These are phyloP conservation scores for Penicillium malachiteum DNA, from an alignment of 495 filamentous ascomycete species.

Conservation along the genomic window DNA sequence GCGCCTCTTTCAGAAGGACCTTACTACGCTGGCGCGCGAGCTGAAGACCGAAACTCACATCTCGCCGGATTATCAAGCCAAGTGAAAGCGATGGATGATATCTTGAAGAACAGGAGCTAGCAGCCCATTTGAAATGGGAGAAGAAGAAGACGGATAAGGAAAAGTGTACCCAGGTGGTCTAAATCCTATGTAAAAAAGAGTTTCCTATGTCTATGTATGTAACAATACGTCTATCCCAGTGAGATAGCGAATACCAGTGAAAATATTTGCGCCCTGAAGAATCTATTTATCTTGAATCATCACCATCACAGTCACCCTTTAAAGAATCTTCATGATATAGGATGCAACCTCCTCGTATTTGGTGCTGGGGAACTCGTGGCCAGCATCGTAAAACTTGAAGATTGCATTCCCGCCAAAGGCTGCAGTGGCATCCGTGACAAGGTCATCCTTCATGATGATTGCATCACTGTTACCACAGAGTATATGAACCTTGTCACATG, in stretches of 20 bases:
- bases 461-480: conserved; percentile 54
- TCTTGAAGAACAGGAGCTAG: conserved; percentile 24
- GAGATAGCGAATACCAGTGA: not conserved
- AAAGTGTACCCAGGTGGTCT: not conserved
- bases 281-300: not conserved
- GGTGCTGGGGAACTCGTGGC: conserved; percentile 59
- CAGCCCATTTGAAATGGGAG: not conserved
- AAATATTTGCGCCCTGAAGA: not conserved
- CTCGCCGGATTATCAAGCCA: conserved; percentile 34
- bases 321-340: conserved; percentile 42
- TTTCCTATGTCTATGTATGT: conserved; percentile 31
- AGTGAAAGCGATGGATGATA: conserved; percentile 34
- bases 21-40: conserved; percentile 38
- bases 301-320: conserved; percentile 5
- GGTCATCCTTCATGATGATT: conserved; percentile 56
- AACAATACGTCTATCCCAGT: conserved; percentile 14
- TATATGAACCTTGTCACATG: conserved; percentile 51
- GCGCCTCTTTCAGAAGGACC: conserved; percentile 36
- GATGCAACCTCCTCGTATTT: conserved; percentile 51
- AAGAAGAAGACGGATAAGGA: conserved; percentile 8
- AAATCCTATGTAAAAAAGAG: conserved; percentile 6
- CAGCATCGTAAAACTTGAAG: conserved; percentile 50
- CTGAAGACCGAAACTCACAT: conserved; percentile 36
- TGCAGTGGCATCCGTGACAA: conserved; percentile 51
- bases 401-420: conserved; percentile 49